Percentiles rank a stretch among this genome's conserved stretches.
phyloP scores from a whole-genome alignment of 2,329 filamentous ascomycete species.

The Ascochyta pisi region DNA sequence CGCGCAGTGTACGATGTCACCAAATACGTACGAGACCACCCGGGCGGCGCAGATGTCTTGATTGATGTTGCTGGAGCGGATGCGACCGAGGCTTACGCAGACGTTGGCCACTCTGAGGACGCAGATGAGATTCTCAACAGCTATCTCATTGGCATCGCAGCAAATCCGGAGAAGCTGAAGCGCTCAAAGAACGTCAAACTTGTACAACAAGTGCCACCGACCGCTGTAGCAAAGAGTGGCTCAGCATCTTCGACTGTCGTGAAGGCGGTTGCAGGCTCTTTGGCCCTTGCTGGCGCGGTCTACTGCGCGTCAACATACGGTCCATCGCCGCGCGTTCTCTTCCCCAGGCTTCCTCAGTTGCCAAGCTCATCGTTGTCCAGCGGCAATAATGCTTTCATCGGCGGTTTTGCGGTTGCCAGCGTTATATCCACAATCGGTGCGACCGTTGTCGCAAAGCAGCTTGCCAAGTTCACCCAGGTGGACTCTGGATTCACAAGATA shows the following conservation, averaged over 20 bases:
- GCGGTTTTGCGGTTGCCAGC: slow-evolving; percentile 28
- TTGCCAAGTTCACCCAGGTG: slow-evolving; percentile 54
- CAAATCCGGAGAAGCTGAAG: slow-evolving; percentile 20
- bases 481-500: slow-evolving; percentile 29
- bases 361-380: slow-evolving; percentile 9
- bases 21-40: slow-evolving; percentile 65
- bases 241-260: slow-evolving; percentile 13
- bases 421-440: slow-evolving; percentile 27
- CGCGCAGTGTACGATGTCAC: slow-evolving; percentile 64
- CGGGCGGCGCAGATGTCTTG: slow-evolving; percentile 52
- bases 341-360: slow-evolving; percentile 14
- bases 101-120: slow-evolving; percentile 56
- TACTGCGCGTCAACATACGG: slow-evolving; percentile 22
- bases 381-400: slow-evolving; percentile 16
- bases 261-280: slow-evolving; percentile 16
- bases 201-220: slow-evolving; percentile 43
- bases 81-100: slow-evolving; percentile 53
- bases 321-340: slow-evolving; percentile 12
- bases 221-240: neutral
- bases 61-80: slow-evolving; percentile 52
- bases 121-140: slow-evolving; percentile 51
- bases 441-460: slow-evolving; percentile 20
- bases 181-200: slow-evolving; percentile 44
- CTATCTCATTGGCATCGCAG: slow-evolving; percentile 40
- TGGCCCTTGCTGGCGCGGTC: slow-evolving; percentile 18